Evolutionary conservation across 202 grass and related monocot genomes (phyloP).

Genomic region (Saccharum hybrid): DNA sequence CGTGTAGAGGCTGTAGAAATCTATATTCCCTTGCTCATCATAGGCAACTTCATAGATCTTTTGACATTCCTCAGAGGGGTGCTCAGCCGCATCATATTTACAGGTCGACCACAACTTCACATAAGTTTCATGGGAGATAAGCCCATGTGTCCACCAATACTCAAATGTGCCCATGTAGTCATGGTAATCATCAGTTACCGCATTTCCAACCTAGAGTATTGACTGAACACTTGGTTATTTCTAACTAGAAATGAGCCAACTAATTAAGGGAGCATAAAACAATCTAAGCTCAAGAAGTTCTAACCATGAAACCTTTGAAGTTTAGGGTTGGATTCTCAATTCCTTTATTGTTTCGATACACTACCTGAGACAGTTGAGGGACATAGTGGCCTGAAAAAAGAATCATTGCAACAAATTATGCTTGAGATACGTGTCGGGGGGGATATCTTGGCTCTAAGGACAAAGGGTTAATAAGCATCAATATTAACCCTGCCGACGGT

Average conservation of each 20-base stretch:
- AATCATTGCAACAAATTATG: conserved; percentile 26
- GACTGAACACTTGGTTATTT: neutral
- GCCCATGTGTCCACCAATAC: conserved; percentile 82
- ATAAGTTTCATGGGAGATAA: conserved; percentile 76
- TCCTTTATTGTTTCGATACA: conserved; percentile 63
- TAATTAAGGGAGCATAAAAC: neutral
- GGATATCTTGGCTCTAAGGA: too few species aligned
- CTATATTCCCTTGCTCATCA: conserved; percentile 66
- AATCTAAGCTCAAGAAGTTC: conserved; percentile 20
- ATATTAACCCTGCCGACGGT: too few species aligned
- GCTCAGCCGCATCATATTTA: conserved; percentile 44
- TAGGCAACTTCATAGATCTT: conserved; percentile 40
- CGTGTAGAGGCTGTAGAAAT: conserved; percentile 79
- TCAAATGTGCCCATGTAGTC: conserved; percentile 79
- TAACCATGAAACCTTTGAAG: conserved; percentile 87
- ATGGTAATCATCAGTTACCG: conserved; percentile 70
- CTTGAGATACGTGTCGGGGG: too few species aligned
- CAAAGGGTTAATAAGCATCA: too few species aligned
- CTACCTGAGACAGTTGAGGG: conserved; percentile 64
- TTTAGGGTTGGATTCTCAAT: conserved; percentile 60
- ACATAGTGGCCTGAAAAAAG: conserved; percentile 69
- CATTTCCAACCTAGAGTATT: conserved; percentile 65
- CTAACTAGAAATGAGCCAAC: neutral
- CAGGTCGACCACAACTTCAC: conserved; percentile 52
- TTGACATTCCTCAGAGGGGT: conserved; percentile 53